A percentile compares a stretch with the other conserved stretches of the same genome.
phyloP scores from a whole-genome alignment of 169 alveolate species.

The Amoebophrya sp. region DNA sequence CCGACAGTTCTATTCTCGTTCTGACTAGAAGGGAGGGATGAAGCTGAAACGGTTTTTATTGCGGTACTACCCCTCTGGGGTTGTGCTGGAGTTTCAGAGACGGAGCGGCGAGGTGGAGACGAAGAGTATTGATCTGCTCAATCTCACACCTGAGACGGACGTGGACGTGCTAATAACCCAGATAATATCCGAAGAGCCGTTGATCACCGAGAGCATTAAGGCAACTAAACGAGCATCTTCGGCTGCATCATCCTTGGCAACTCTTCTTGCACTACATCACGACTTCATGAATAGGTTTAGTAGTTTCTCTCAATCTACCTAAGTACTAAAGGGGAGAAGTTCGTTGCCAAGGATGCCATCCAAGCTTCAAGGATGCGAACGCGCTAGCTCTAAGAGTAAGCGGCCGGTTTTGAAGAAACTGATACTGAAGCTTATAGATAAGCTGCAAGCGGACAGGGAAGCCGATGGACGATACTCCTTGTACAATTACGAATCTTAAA shows the following conservation, averaged over 20 bases:
- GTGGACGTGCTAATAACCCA: slow-evolving; percentile 61
- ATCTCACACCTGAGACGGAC: slow-evolving; percentile 66
- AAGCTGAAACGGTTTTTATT: slow-evolving; percentile 69
- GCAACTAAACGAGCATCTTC: too few relatives aligned
- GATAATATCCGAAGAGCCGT: slow-evolving; percentile 68
- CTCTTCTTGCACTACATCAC: too few relatives aligned
- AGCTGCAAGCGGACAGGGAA: slow-evolving; percentile 53
- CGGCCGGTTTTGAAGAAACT: slow-evolving; percentile 36
- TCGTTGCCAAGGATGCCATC: too few relatives aligned
- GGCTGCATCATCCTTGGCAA: too few relatives aligned
- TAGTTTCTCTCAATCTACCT: too few relatives aligned
- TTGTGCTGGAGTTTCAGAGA: slow-evolving; percentile 68
- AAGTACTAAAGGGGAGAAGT: too few relatives aligned
- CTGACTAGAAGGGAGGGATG: too few relatives aligned
- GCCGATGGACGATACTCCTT: slow-evolving; percentile 46
- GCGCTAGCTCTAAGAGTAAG: too few relatives aligned
- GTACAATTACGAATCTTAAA: too few relatives aligned
- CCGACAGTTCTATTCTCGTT: too few relatives aligned
- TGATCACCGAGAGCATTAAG: slow-evolving; percentile 56
- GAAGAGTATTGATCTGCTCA: slow-evolving; percentile 69
- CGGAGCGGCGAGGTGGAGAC: slow-evolving; percentile 69
- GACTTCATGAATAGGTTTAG: too few relatives aligned
- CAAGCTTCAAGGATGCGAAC: too few relatives aligned
- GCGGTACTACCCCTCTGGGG: slow-evolving; percentile 77
- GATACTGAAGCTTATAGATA: slow-evolving; percentile 64